Evolutionary conservation across 2,329 filamentous ascomycete genomes (phyloP).

Genomic region (Ophiocordyceps camponoti-floridani): DNA sequence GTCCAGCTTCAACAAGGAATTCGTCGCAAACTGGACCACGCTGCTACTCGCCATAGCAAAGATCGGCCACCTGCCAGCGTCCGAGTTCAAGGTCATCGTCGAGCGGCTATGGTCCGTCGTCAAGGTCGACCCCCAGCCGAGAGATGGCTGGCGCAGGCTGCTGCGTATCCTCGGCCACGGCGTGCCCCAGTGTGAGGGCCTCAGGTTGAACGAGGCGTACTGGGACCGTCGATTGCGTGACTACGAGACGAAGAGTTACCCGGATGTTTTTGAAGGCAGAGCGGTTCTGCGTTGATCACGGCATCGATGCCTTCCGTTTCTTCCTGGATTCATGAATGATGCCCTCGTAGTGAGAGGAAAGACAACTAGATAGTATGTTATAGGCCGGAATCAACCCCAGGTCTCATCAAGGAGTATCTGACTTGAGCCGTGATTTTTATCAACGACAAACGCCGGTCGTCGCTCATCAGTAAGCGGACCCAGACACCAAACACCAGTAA

Average conservation of each 20-base stretch:
- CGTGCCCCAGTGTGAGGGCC: neutral
- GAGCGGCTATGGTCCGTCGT: neutral
- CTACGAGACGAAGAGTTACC: neutral
- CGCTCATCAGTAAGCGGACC: too few relatives aligned
- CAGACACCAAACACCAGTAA: too few relatives aligned
- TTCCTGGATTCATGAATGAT: too few relatives aligned
- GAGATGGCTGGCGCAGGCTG: neutral
- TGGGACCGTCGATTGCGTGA: neutral
- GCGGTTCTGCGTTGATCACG: neutral
- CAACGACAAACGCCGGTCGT: too few relatives aligned
- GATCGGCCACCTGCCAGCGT: constrained; percentile 2
- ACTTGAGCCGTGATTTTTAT: neutral
- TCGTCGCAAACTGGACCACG: constrained; percentile 3
- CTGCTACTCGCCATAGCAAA: constrained; percentile 4
- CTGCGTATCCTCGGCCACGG: neutral
- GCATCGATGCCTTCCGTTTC: neutral
- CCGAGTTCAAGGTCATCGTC: constrained; percentile 1
- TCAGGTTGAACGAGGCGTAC: neutral
- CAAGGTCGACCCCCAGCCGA: too few relatives aligned
- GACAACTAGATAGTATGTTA: neutral
- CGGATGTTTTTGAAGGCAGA: neutral
- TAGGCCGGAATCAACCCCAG: neutral
- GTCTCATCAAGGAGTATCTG: neutral
- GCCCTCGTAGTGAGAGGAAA: too few relatives aligned
- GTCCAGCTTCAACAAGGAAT: constrained; percentile 2